Conservation (phyloP, 2,329 filamentous ascomycete genomes). For the Lecanicillium sp. region DNA sequence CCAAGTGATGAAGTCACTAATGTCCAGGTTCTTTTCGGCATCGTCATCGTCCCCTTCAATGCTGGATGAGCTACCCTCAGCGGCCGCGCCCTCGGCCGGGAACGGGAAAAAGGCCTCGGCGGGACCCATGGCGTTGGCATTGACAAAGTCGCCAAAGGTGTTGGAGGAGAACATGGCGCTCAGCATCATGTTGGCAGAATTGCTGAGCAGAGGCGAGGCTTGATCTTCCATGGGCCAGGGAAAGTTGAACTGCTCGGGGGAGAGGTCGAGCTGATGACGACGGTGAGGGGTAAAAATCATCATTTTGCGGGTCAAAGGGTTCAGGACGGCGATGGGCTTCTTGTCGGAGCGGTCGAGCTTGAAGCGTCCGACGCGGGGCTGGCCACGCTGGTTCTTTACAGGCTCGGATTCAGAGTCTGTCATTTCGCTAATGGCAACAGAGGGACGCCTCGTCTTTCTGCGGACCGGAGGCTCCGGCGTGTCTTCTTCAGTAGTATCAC, state of each 20-base stretch:
- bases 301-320: slow-evolving; percentile 53
- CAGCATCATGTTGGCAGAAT: slow-evolving; percentile 72
- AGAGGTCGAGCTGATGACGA: slow-evolving; percentile 44
- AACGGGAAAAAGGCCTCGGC: slow-evolving; percentile 72
- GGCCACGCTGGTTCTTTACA: slow-evolving; percentile 41
- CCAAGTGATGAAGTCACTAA: slow-evolving; percentile 70
- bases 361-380: slow-evolving; percentile 50
- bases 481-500: slow-evolving; percentile 58
- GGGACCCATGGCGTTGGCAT: slow-evolving; percentile 63
- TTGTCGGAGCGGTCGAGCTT: slow-evolving; percentile 47
- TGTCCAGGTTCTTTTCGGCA: slow-evolving; percentile 56
- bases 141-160: slow-evolving; percentile 51
- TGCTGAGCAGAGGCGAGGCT: slow-evolving; percentile 54
- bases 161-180: slow-evolving; percentile 59
- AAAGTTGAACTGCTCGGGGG: slow-evolving; percentile 49
- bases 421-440: slow-evolving; percentile 30
- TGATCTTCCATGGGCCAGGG: slow-evolving; percentile 38
- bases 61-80: slow-evolving; percentile 41
- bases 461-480: slow-evolving; percentile 43
- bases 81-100: slow-evolving; percentile 51
- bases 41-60: slow-evolving; percentile 53
- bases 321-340: slow-evolving; percentile 54
- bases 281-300: slow-evolving; percentile 56
- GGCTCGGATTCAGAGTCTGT: slow-evolving; percentile 48
- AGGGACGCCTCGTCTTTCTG: slow-evolving; percentile 41